Conservation (phyloP, 768 basidiomycete species). For the Psilocybe cyanescens region DNA sequence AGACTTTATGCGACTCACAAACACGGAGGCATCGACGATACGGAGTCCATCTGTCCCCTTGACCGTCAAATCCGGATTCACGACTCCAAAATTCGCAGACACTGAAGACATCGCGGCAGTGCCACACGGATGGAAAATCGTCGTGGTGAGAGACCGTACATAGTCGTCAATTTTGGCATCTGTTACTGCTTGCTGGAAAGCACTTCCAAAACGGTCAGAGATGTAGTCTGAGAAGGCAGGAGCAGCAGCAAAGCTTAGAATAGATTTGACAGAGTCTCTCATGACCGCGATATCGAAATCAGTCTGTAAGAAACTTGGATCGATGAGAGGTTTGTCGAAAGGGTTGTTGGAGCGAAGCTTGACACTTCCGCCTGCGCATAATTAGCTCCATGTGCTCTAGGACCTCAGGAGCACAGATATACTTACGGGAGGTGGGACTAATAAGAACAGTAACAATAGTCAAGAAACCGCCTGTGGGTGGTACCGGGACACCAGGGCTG, state of each 20-base stretch:
- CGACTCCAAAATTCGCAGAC: constrained; percentile 26
- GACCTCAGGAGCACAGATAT: not conserved
- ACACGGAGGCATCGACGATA: constrained; percentile 40
- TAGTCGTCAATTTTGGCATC: not conserved
- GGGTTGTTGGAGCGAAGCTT: constrained; percentile 44
- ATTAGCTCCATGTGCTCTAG: not conserved
- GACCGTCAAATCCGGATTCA: constrained; percentile 31
- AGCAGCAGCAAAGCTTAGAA: constrained; percentile 22
- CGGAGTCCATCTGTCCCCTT: constrained; percentile 35
- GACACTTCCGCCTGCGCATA: constrained; percentile 35
- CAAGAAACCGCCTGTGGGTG: constrained; percentile 35
- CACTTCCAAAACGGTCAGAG: constrained; percentile 15
- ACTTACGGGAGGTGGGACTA: constrained; percentile 39
- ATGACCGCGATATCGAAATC: constrained; percentile 16
- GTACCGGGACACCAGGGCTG: constrained; percentile 16
- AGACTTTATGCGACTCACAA: constrained; percentile 24
- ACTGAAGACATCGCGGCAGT: constrained; percentile 30
- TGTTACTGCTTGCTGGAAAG: not conserved
- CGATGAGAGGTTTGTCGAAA: constrained; percentile 45
- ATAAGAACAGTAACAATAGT: constrained; percentile 29
- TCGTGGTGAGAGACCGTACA: not conserved
- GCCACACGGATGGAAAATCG: constrained; percentile 17
- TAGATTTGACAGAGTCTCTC: constrained; percentile 20
- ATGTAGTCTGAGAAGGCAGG: constrained; percentile 29
- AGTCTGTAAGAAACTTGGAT: not conserved